Base-by-base conservation (phyloP, 2,329 filamentous ascomycete genomes). In the Incumbomyces lentus region DNA sequence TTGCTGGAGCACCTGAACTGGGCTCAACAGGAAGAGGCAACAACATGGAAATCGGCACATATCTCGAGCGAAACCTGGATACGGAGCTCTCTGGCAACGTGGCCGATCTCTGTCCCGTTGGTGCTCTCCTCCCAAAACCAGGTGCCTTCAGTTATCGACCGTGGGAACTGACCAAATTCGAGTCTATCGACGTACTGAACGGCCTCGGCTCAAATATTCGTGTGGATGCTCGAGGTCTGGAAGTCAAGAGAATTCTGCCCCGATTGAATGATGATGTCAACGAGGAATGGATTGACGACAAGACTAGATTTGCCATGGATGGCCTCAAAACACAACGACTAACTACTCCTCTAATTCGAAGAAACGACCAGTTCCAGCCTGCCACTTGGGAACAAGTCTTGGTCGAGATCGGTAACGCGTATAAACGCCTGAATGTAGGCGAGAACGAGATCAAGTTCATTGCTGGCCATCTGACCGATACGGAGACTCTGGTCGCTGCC, bases 251-350 rank as follows among this genome's bases (percentile, higher is more conserved):
- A 59, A 76, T 98, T 50, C 64, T 95, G 13, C 92, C 92, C 49
- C 80, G 92, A 59, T 75, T 98, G 51, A 98, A 98, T 65, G 92
- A 98, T 63, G 89, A 96, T 60, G 81, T 98, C 59, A 98, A 98
- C 67, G 92, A 98, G 72, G 92, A 98, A 68, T 98, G 92, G 92
- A 96, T 98, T 66, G 92, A 96, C 68, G 92, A 98, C 73, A 98
- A 96, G 76, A 82, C 87, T 34, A 81, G 92, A 55, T 98, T 96
- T 65, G 90, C 92, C 35, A 94, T 89, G 64, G 92, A 98, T 64
- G 92, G 92, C 41, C 75, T 98, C 55, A 94, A 89, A 78, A 96
- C 90, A 39, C 92, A 98, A 69, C 81, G 92, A 62, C 74, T 98
- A 47, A 96, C 92, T 31, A 92, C 90, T 55, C 92, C 92, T 35